These are phyloP conservation scores for Diospyros lotus DNA, from an alignment of 148 eudicot genomes.

Conservation along the genomic window DNA sequence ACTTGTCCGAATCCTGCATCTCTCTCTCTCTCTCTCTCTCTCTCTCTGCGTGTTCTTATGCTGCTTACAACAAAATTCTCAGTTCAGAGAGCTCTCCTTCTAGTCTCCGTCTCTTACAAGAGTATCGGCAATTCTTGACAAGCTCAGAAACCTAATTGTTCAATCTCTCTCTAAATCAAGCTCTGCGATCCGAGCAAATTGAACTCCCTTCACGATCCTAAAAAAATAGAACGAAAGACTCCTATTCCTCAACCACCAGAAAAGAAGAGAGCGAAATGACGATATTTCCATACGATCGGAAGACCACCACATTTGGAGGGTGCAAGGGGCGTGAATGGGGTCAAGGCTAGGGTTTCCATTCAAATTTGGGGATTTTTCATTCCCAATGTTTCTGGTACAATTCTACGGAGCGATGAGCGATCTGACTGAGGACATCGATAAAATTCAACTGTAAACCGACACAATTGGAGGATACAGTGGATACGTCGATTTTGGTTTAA, in stretches of 20 bases:
- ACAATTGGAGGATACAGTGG: neutral
- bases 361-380: conserved; percentile 34
- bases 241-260: conserved; percentile 43
- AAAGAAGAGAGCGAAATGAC: conserved; percentile 42
- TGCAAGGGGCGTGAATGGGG: conserved; percentile 15
- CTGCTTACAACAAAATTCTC: neutral
- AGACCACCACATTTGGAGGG: conserved; percentile 26
- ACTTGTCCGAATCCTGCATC: conserved; percentile 67
- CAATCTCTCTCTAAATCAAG: conserved; percentile 3
- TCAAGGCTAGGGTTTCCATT: conserved; percentile 59
- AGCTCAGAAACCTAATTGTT: neutral
- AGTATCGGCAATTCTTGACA: neutral
- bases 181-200: conserved; percentile 4
- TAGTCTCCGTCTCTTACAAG: neutral
- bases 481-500: neutral
- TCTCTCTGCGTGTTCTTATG: conserved; percentile 15
- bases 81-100: neutral
- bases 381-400: neutral
- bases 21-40: conserved; percentile 17
- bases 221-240: conserved; percentile 4
- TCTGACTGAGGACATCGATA: neutral
- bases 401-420: conserved; percentile 12
- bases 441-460: neutral
- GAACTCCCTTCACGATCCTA: conserved; percentile 11
- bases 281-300: conserved; percentile 18